Evolutionary conservation across 257 asterid genomes (phyloP).

Genomic region (Rhazya stricta): DNA sequence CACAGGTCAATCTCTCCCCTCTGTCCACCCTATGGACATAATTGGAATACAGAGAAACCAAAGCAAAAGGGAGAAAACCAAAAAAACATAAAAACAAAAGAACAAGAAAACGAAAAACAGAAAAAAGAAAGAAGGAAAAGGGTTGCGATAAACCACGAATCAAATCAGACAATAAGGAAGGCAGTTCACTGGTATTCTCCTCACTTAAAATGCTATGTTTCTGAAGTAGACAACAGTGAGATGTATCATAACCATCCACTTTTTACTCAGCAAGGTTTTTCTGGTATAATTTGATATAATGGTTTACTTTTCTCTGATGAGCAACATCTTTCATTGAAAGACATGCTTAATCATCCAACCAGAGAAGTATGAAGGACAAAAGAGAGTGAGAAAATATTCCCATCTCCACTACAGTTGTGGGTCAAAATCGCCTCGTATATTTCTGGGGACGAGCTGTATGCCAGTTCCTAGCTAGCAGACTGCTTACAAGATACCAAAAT

Average conservation of each 20-base stretch:
- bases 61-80: too few species aligned
- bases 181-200: neutral
- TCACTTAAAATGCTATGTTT: neutral
- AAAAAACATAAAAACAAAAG: too few species aligned
- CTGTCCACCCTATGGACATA: neutral
- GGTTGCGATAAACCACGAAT: neutral
- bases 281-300: neutral
- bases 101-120: too few species aligned
- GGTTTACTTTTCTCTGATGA: neutral
- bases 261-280: neutral
- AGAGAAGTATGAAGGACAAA: neutral
- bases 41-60: neutral
- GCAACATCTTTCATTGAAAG: neutral
- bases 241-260: neutral
- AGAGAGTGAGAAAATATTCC: neutral
- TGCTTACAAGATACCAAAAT: constrained; percentile 1
- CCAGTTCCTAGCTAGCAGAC: neutral
- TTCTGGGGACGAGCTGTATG: neutral
- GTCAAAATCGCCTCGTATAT: neutral
- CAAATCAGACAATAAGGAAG: neutral
- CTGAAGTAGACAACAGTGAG: neutral
- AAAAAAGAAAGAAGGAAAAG: neutral
- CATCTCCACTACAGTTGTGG: neutral
- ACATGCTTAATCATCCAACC: neutral
- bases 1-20: neutral